phyloP scores from a whole-genome alignment of 148 eudicot genomes.

The Cornus suecica region DNA sequence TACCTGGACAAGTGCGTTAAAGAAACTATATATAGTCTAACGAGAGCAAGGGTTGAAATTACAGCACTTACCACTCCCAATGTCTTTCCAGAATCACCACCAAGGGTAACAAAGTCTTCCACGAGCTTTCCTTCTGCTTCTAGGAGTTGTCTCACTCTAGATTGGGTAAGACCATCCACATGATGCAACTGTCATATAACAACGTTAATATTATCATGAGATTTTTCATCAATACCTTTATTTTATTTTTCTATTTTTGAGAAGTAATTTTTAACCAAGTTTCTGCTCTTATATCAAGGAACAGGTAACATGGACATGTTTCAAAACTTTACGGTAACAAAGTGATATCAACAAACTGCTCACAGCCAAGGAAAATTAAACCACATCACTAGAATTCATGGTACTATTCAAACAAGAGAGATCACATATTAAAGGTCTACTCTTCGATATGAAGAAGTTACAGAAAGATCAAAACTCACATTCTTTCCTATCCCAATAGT shows the following conservation, averaged over 20 bases:
- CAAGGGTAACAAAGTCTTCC: constrained; percentile 46
- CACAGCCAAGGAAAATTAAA: neutral
- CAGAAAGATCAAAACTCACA: constrained; percentile 43
- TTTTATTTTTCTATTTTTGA: neutral
- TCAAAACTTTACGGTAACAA: too few relatives aligned
- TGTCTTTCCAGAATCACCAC: constrained; percentile 68
- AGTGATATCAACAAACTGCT: neutral
- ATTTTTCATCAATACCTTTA: neutral
- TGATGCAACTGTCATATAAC: constrained; percentile 66
- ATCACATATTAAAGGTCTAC: neutral
- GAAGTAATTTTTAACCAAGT: neutral
- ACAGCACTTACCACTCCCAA: constrained; percentile 65
- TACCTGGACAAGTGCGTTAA: neutral
- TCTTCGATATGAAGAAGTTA: neutral
- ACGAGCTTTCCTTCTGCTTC: constrained; percentile 29
- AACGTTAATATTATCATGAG: neutral
- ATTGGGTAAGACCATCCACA: constrained; percentile 72
- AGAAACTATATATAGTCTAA: neutral
- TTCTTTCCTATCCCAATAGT: constrained; percentile 89
- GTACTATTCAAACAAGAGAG: neutral
- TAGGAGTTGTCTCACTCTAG: constrained; percentile 52
- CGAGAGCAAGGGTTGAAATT: constrained; percentile 3
- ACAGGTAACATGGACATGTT: neutral
- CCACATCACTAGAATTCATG: neutral
- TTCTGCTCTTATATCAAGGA: neutral